These are phyloP conservation scores for Leccinellum luteum DNA, from an alignment of 768 basidiomycete species.

Conservation along the genomic window DNA sequence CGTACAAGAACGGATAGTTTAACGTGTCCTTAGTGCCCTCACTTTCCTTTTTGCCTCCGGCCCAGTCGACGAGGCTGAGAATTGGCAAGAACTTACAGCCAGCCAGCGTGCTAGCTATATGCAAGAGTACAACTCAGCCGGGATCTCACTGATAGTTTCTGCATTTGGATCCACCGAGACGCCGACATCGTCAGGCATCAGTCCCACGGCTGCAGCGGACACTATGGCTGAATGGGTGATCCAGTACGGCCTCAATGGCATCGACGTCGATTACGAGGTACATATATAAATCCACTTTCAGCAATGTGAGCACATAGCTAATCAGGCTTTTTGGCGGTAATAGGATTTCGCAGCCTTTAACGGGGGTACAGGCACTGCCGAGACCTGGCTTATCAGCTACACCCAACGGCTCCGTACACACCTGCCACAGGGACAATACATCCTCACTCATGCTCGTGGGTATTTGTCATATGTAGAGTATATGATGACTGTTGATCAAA, in stretches of 20 bases:
- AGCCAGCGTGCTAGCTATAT: slow-evolving; percentile 41
- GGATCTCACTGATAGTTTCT: slow-evolving; percentile 58
- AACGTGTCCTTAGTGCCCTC: slow-evolving; percentile 29
- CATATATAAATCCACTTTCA: too few species aligned
- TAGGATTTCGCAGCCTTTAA: slow-evolving; percentile 36
- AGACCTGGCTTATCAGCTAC: slow-evolving; percentile 34
- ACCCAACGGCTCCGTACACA: slow-evolving; percentile 32
- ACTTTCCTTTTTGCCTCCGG: slow-evolving; percentile 44
- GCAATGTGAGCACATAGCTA: not conserved
- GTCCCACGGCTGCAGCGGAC: slow-evolving; percentile 39
- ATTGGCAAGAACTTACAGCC: slow-evolving; percentile 41
- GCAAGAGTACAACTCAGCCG: slow-evolving; percentile 49
- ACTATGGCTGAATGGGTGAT: slow-evolving; percentile 47
- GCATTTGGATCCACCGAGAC: slow-evolving; percentile 45
- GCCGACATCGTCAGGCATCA: slow-evolving; percentile 41
- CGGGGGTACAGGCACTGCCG: slow-evolving; percentile 37
- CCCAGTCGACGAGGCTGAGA: slow-evolving; percentile 43
- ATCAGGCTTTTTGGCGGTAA: not conserved
- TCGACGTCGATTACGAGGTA: slow-evolving; percentile 56
- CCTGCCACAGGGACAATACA: slow-evolving; percentile 22
- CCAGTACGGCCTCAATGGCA: slow-evolving; percentile 46
- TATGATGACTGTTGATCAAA: not conserved
- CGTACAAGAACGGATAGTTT: not conserved
- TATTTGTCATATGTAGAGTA: not conserved
- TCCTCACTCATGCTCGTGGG: slow-evolving; percentile 34